phyloP scores from a whole-genome alignment of 305 asterid species.

The Solanum aculeatissimum region DNA sequence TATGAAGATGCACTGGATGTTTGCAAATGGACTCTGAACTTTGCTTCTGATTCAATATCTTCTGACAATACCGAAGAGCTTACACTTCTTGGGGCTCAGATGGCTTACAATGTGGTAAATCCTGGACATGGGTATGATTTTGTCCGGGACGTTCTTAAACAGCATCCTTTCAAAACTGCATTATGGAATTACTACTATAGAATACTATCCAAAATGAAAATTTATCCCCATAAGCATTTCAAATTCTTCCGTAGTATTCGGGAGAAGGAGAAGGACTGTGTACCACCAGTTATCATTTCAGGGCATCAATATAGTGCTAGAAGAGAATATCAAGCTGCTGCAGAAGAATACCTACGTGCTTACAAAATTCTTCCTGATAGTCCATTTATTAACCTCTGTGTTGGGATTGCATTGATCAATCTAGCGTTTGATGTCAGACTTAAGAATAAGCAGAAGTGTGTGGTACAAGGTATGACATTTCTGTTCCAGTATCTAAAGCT shows the following conservation, averaged over 20 bases:
- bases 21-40: slow-evolving; percentile 10
- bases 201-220: slow-evolving; percentile 38
- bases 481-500: slow-evolving; percentile 44
- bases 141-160: slow-evolving; percentile 42
- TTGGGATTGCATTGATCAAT: slow-evolving; percentile 76
- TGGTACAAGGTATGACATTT: slow-evolving; percentile 72
- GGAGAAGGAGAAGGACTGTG: slow-evolving; percentile 39
- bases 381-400: slow-evolving; percentile 72
- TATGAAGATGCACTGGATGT: slow-evolving; percentile 22
- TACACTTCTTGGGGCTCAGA: slow-evolving; percentile 15
- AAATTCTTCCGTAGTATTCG: slow-evolving; percentile 48
- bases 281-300: slow-evolving; percentile 57
- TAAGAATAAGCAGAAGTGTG: slow-evolving; percentile 66
- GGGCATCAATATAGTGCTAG: slow-evolving; percentile 62
- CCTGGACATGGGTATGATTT: slow-evolving; percentile 59
- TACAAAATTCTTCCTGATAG: slow-evolving; percentile 56
- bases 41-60: slow-evolving; percentile 9
- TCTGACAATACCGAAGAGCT: slow-evolving; percentile 13
- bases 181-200: slow-evolving; percentile 85
- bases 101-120: slow-evolving; percentile 40
- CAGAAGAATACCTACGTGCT: slow-evolving; percentile 68
- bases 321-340: slow-evolving; percentile 71
- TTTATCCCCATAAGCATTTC: slow-evolving; percentile 33
- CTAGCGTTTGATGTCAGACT: slow-evolving; percentile 69
- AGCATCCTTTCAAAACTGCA: slow-evolving; percentile 60